Conservation (phyloP, 495 filamentous ascomycete species). For the Penicillium mononematosum region DNA sequence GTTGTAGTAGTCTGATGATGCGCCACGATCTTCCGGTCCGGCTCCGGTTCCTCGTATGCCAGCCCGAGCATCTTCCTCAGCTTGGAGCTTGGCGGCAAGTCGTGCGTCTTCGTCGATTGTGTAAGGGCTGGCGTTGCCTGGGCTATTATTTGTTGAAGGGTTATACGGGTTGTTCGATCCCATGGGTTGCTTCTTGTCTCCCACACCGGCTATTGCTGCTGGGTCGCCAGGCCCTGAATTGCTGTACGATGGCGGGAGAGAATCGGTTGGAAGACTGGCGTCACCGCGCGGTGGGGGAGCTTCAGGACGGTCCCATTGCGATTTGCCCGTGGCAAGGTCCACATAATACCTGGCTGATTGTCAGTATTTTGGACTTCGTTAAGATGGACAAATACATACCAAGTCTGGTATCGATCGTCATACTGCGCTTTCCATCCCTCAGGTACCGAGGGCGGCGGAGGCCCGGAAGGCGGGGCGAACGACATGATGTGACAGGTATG, state of each 20-base stretch:
- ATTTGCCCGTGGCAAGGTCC: slow-evolving; percentile 79
- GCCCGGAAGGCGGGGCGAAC: slow-evolving; percentile 63
- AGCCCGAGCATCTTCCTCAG: slow-evolving; percentile 71
- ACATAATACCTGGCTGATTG: slow-evolving; percentile 71
- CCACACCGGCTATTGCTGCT: slow-evolving; percentile 27
- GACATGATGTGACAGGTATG: slow-evolving; percentile 30
- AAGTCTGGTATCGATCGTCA: slow-evolving; percentile 74
- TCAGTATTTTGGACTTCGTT: slow-evolving; percentile 19
- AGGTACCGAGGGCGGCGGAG: slow-evolving; percentile 83
- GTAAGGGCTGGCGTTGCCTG: slow-evolving; percentile 24
- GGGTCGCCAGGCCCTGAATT: slow-evolving; percentile 38
- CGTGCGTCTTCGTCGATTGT: slow-evolving; percentile 66
- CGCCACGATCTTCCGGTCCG: slow-evolving; percentile 24
- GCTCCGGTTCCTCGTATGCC: slow-evolving; percentile 19
- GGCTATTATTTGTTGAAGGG: slow-evolving; percentile 15
- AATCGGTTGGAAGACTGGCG: slow-evolving; percentile 48
- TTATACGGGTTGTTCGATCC: slow-evolving; percentile 62
- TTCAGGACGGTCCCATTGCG: slow-evolving; percentile 81
- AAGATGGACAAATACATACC: slow-evolving; percentile 47
- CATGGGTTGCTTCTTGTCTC: slow-evolving; percentile 59
- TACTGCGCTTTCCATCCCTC: slow-evolving; percentile 85
- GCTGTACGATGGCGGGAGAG: slow-evolving; percentile 64
- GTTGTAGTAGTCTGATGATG: slow-evolving; percentile 48
- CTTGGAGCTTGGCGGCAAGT: slow-evolving; percentile 75
- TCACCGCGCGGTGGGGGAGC: slow-evolving; percentile 53